Evolutionary conservation across 148 eudicot genomes (phyloP), one percentile per base, ranked within the genome.

Genomic region (Vaccinium corymbosum): DNA sequence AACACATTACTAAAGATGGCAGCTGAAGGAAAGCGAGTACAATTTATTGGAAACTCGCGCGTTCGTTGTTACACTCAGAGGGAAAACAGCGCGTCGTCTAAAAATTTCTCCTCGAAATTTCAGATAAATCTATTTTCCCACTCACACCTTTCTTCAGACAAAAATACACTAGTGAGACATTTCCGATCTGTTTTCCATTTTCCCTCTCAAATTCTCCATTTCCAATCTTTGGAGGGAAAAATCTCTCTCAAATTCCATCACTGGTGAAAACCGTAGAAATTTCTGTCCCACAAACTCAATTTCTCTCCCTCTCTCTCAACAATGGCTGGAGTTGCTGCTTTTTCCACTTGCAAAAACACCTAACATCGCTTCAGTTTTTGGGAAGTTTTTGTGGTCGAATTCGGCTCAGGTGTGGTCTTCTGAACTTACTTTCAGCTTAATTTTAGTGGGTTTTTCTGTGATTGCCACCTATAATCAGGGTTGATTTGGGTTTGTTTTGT

Each of bases 161-260:
- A 57, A 55, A 53, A 79, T 6, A 25, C 27, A n/a, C 68, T 19
- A 25, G 22, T 52, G 10, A 29, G 7, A 56, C 70, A 25, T 77
- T 11, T 51, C 59, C 68, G 81, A 79, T 55, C 70, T 35, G 70
- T 56, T 62, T 81, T 29, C 50, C 68, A 38, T 52, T 72, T 83
- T 75, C 80, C 80, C 85, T 75, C 84, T 83, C 84, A 42, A 14
- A 32, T 56, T 16, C 32, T 14, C 17, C 52, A 25, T 74, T 42
- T 75, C 71, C 64, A 38, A 64, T 81, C 83, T 46, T 72, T 53
- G 84, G 84, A 72, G 79, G 84, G 84, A 82, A 82, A 82, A 27
- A 35, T 42, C 52, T 64, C 22, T 49, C 59, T 59, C 83, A 38
- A 75, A 22, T 57, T 82, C 11, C 11, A 68, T 81, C 62, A 25